Evolutionary conservation across 2,329 filamentous ascomycete genomes (phyloP).

Genomic region (Gnomoniopsis sp.): DNA sequence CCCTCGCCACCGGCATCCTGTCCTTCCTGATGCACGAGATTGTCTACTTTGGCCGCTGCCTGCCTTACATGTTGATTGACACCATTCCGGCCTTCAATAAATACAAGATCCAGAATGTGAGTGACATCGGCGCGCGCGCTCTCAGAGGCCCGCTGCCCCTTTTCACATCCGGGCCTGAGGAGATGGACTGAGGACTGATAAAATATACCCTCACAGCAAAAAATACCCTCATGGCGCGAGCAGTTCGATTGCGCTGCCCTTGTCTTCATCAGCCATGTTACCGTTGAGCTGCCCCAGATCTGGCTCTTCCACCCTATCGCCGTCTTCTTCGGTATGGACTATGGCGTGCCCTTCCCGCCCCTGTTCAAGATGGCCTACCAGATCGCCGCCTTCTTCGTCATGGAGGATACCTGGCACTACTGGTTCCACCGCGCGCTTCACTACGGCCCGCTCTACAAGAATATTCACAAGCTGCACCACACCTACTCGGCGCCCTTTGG

Average conservation of each 20-base stretch:
- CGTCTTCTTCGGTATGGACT: constrained; percentile 85
- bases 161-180: background rate
- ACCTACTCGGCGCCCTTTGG: constrained; percentile 98
- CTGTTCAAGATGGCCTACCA: constrained; percentile 85
- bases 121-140: constrained; percentile 26
- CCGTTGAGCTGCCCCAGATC: constrained; percentile 96
- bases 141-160: background rate
- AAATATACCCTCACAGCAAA: constrained; percentile 43
- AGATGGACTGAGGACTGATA: constrained; percentile 22
- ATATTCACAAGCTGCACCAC: constrained; percentile 98
- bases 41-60: constrained; percentile 86
- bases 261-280: constrained; percentile 93
- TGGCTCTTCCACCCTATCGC: constrained; percentile 99
- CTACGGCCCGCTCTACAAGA: constrained; percentile 92
- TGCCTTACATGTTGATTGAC: constrained; percentile 94
- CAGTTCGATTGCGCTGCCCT: constrained; percentile 93
- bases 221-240: constrained; percentile 88
- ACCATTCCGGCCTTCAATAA: constrained; percentile 80
- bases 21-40: constrained; percentile 93
- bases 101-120: constrained; percentile 89
- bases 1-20: constrained; percentile 94
- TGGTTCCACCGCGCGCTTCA: constrained; percentile 92
- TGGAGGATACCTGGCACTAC: constrained; percentile 99
- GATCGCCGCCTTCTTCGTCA: constrained; percentile 88
- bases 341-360: constrained; percentile 84